Evolutionary conservation across 2,329 filamentous ascomycete species (phyloP), one percentile per base, ranked within the genome.

Genomic region (Amauroascus niger): DNA sequence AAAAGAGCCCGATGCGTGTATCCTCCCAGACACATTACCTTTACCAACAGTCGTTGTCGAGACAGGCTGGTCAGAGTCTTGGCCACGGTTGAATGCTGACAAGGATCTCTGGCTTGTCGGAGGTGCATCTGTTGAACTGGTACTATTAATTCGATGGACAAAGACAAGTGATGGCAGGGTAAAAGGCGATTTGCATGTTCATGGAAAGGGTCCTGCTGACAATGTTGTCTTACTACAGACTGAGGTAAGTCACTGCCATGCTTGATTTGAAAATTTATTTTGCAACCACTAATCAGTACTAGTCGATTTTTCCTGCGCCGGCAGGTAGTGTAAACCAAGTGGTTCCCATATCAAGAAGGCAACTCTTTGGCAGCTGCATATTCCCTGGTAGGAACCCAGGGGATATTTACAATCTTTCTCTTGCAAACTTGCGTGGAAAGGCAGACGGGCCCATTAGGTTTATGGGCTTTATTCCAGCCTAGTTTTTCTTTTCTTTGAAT

Each of bases 1-100:
- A 26, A 57, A 57, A 54, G 47, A 57, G 24, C 55, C 55, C 18
- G 52, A 57, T 48, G 28, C 26, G 18, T 54, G 41, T 39, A 41
- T 57, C 16, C 47, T 46, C 26, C 46, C 47, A 14, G 32, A 45
- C 22, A 22, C 41, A 8, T 35, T 50, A 26, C 18, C 45, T 28
- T 26, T 57, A 22, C 51, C 55, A 48, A 54, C 46, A 40, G 32
- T 54, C 13, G 55, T 43, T 43, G 20, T 57, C 30, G 52, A 57
- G 37, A 32, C 46, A 11, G 52, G 55, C 24, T 54, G 52, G 46
- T 41, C 40, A 18, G 55, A 57, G 43, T 47, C 30, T 37, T 54
- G 51, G 55, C 32, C 55, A 5, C 40, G 28, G 26, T 39, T 57
- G 26, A 16, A 48, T 22, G 14, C 20, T 20, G 52, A 54, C 28